Conservation (phyloP, 257 asterid species). For the Nicotiana knightiana region DNA sequence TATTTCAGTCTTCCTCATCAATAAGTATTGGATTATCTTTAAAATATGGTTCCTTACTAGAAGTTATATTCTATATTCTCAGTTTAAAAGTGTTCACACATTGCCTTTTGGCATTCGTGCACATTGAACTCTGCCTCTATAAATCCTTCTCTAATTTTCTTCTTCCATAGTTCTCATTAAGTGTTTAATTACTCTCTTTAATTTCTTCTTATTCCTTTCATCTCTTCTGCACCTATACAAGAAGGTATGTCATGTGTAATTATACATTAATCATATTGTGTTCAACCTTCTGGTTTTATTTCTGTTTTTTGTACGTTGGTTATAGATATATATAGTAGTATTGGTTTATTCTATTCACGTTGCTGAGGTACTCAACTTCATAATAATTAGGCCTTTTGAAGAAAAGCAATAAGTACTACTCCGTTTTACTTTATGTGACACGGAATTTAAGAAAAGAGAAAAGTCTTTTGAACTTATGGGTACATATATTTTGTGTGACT, state of each 20-base stretch:
- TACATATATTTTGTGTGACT: too few species aligned
- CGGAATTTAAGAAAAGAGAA: too few species aligned
- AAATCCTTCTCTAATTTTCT: not conserved
- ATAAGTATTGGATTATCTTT: not conserved
- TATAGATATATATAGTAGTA: too few species aligned
- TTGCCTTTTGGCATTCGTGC: not conserved
- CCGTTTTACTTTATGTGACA: too few species aligned
- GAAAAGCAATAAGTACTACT: too few species aligned
- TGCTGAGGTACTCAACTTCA: too few species aligned
- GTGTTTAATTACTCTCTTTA: too few species aligned
- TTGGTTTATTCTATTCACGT: too few species aligned
- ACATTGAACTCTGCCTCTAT: not conserved
- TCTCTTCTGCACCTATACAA: not conserved
- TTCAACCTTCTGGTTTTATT: too few species aligned
- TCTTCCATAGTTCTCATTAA: not conserved
- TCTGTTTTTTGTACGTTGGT: too few species aligned
- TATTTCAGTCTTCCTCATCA: not conserved
- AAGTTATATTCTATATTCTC: not conserved
- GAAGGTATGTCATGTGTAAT: not conserved
- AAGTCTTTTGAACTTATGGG: too few species aligned
- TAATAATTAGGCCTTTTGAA: too few species aligned
- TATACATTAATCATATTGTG: not conserved
- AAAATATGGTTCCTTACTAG: not conserved
- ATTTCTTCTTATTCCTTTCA: not conserved
- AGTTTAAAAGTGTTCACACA: not conserved